Conservation (phyloP, 352 stramenopile species). For the Phytophthora aleatoria region DNA sequence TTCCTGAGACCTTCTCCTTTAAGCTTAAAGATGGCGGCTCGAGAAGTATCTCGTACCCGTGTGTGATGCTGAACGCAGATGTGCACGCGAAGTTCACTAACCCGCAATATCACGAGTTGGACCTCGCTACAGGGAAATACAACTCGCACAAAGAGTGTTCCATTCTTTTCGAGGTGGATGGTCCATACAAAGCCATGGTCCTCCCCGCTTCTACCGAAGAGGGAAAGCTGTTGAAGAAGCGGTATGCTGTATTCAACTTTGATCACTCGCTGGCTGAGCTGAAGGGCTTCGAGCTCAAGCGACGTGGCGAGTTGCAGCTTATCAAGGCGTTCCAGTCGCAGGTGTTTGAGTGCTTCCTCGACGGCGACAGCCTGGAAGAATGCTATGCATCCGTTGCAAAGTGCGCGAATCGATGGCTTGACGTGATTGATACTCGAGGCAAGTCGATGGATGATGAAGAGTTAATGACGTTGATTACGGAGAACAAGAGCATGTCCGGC, state of each 20-base stretch:
- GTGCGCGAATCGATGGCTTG: conserved; percentile 98
- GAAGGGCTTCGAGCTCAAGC: conserved; percentile 98
- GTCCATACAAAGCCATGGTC: conserved; percentile 98
- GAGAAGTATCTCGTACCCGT: conserved; percentile 97
- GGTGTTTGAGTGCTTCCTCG: conserved; percentile 98
- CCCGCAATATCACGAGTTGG: conserved; percentile 91
- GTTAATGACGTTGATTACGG: conserved; percentile 97
- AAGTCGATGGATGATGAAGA: conserved; percentile 96
- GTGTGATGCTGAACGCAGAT: conserved; percentile 99
- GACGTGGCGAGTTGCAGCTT: conserved; percentile 97
- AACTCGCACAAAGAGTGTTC: conserved; percentile 95
- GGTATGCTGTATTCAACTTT: conserved; percentile 91
- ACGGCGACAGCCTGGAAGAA: conserved; percentile 92
- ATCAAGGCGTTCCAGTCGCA: conserved; percentile 99
- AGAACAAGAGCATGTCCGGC: conserved; percentile 98
- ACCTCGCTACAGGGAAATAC: conserved; percentile 81
- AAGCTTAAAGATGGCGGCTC: conserved; percentile 61
- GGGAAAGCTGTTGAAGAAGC: conserved; percentile 98
- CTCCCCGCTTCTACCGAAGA: conserved; percentile 98
- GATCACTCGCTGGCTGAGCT: conserved; percentile 79
- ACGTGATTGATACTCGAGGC: conserved; percentile 97
- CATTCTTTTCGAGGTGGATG: conserved; percentile 99
- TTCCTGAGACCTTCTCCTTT: conserved; percentile 98
- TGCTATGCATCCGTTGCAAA: conserved; percentile 97
- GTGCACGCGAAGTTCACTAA: conserved; percentile 99